Evolutionary conservation across 345 rosid genomes (phyloP).

Genomic region (Brassica rapa): DNA sequence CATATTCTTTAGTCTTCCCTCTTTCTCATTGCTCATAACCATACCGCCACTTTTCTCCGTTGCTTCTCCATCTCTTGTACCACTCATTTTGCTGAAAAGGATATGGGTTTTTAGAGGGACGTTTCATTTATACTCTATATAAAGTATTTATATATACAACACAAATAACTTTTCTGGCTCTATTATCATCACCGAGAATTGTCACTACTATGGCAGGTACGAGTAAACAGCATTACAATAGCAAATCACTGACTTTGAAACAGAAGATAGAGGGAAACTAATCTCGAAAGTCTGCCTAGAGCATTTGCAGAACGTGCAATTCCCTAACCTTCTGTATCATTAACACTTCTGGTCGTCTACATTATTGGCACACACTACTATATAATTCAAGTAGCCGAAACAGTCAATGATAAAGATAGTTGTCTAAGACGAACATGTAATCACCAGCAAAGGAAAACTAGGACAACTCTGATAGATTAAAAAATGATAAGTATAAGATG

Average conservation of each 20-base stretch:
- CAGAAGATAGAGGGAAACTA: not conserved
- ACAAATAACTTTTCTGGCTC: not conserved
- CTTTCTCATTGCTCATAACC: conserved; percentile 48
- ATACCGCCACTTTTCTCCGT: conserved; percentile 43
- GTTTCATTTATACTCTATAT: not conserved
- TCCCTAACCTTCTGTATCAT: conserved; percentile 5
- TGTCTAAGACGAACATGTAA: not conserved
- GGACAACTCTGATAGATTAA: not conserved
- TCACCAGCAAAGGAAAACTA: conserved; percentile 9
- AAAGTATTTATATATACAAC: not conserved
- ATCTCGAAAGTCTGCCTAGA: conserved; percentile 10
- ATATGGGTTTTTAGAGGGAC: not conserved
- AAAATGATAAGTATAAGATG: conserved; percentile 4
- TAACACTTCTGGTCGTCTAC: conserved; percentile 9
- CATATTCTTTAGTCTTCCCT: conserved; percentile 75
- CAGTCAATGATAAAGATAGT: not conserved
- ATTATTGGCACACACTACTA: not conserved
- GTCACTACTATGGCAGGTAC: conserved; percentile 10
- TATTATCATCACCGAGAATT: conserved; percentile 2
- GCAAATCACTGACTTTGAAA: not conserved
- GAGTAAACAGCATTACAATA: not conserved
- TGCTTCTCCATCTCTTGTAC: conserved; percentile 51
- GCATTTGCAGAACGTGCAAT: not conserved
- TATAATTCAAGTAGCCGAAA: conserved; percentile 4
- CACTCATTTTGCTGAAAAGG: conserved; percentile 54